These are phyloP conservation scores for Ceratocystis variospora DNA, from an alignment of 2,329 filamentous ascomycete genomes.

Conservation along the genomic window DNA sequence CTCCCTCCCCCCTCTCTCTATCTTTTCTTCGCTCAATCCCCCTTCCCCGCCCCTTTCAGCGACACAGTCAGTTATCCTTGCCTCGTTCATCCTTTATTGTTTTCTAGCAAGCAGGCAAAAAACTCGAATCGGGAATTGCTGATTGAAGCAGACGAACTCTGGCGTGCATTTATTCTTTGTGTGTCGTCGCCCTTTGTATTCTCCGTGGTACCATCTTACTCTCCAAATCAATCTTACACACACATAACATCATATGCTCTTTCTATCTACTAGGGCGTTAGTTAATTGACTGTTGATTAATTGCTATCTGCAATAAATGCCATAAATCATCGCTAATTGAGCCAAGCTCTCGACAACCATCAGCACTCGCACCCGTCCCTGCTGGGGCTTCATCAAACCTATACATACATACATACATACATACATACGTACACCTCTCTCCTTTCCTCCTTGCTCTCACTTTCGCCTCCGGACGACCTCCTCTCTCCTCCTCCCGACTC, in stretches of 20 bases:
- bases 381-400: too few relatives aligned
- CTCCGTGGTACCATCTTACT: not conserved
- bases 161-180: not conserved
- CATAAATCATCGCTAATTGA: not conserved
- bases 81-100: not conserved
- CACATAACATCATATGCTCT: not conserved
- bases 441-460: too few relatives aligned
- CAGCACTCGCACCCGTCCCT: not conserved
- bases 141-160: not conserved
- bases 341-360: not conserved
- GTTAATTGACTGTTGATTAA: not conserved
- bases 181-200: not conserved
- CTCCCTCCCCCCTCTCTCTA: too few relatives aligned
- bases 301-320: not conserved
- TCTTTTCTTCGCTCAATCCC: not conserved
- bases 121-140: not conserved
- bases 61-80: not conserved
- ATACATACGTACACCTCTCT: too few relatives aligned
- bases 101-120: not conserved
- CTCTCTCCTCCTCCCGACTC: constrained; percentile 20
- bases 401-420: too few relatives aligned
- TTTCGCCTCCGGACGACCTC: not conserved
- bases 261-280: not conserved
- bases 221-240: not conserved
- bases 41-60: constrained; percentile 6